These are phyloP conservation scores for Neonectria faginata DNA, from an alignment of 2,329 filamentous ascomycete genomes.

Conservation along the genomic window DNA sequence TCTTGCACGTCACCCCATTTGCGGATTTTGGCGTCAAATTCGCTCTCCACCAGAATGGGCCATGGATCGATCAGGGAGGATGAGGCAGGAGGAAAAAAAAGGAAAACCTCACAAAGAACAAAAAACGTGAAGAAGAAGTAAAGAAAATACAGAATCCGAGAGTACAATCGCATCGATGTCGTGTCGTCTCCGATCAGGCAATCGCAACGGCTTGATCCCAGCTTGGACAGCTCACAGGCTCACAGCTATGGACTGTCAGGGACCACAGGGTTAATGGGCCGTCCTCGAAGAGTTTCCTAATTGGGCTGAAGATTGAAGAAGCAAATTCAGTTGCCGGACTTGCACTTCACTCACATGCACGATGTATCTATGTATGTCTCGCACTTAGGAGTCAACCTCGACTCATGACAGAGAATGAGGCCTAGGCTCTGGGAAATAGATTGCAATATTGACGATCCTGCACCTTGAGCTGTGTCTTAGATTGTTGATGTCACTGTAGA, in stretches of 20 bases:
- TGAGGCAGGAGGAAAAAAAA: neutral
- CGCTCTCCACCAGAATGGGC: conserved; percentile 5
- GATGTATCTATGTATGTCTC: neutral
- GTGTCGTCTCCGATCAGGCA: conserved; percentile 16
- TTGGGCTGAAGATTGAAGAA: conserved; percentile 8
- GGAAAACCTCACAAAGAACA: conserved; percentile 2
- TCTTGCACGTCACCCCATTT: conserved; percentile 27
- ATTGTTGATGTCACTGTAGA: neutral
- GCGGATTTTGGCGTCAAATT: conserved; percentile 2
- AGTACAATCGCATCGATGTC: conserved; percentile 1
- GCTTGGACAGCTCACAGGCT: neutral
- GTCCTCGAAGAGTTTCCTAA: conserved; percentile 11
- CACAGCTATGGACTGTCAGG: neutral
- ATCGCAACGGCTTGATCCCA: conserved; percentile 3
- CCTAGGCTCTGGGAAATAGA: neutral
- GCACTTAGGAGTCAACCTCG: conserved; percentile 1
- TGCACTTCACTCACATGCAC: neutral
- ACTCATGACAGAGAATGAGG: neutral
- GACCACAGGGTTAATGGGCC: neutral
- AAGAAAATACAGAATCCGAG: neutral
- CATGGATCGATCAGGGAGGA: conserved; percentile 1
- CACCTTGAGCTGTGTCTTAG: conserved; percentile 12
- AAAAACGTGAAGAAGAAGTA: conserved; percentile 18
- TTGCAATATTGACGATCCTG: conserved; percentile 22
- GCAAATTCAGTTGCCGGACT: conserved; percentile 7